Evolutionary conservation across 805 yeast genomes (phyloP).

Genomic region (Starmera amethionina): DNA sequence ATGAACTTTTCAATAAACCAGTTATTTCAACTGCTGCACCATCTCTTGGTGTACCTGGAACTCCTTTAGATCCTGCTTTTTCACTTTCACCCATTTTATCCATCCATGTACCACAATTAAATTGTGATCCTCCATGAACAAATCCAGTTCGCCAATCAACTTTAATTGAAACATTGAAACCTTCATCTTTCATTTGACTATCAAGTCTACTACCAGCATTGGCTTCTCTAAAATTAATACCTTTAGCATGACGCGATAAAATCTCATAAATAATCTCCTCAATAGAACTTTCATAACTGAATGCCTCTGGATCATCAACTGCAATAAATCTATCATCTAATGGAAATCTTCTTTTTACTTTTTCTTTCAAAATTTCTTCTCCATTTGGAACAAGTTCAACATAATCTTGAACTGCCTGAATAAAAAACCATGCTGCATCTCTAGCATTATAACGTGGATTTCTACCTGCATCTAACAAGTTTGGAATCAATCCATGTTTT

Average conservation of each 20-base stretch:
- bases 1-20: conserved; percentile 75
- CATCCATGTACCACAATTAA: conserved; percentile 99
- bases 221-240: conserved; percentile 84
- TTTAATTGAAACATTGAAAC: conserved; percentile 71
- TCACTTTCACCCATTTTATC: conserved; percentile 97
- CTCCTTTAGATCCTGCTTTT: conserved; percentile 76
- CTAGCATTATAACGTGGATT: conserved; percentile 94
- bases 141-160: conserved; percentile 90
- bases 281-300: conserved; percentile 57
- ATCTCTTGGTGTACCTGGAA: conserved; percentile 96
- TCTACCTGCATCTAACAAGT: conserved; percentile 82
- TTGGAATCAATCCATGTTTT: conserved; percentile 93
- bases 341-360: conserved; percentile 79
- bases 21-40: conserved; percentile 93
- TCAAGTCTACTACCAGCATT: conserved; percentile 88
- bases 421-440: conserved; percentile 94
- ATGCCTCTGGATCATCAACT: conserved; percentile 65
- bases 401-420: conserved; percentile 85
- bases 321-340: conserved; percentile 72
- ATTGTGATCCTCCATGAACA: conserved; percentile 83
- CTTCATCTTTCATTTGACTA: conserved; percentile 86
- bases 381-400: conserved; percentile 62
- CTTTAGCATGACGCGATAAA: conserved; percentile 78
- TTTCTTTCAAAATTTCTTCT: conserved; percentile 50
- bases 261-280: conserved; percentile 78